These are phyloP conservation scores for Nemophila menziesii DNA, from an alignment of 257 asterid species.

Conservation along the genomic window DNA sequence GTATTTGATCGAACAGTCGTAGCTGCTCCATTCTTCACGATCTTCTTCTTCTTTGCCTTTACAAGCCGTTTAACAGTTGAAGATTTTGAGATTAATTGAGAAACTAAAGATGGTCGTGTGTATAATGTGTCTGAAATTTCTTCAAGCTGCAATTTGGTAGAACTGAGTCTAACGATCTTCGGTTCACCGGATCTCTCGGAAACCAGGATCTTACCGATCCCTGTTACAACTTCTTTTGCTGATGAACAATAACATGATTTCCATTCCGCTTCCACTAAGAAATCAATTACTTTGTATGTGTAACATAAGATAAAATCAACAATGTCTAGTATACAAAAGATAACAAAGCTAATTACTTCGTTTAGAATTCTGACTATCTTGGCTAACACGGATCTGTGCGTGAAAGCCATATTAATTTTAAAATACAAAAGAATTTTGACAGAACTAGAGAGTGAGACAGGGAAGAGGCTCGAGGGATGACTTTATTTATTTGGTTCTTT, in stretches of 20 bases:
- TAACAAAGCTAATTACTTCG: conserved; percentile 37
- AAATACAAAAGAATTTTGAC: no score
- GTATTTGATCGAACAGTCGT: conserved; percentile 21
- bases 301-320: conserved; percentile 58
- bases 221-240: conserved; percentile 29
- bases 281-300: conserved; percentile 44
- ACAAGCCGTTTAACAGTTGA: conserved; percentile 28
- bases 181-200: conserved; percentile 67
- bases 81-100: conserved; percentile 43
- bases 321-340: conserved; percentile 46
- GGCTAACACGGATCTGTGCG: conserved; percentile 10
- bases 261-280: conserved; percentile 71
- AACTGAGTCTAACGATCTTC: no score
- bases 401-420: conserved; percentile 12
- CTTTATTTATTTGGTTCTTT: not conserved
- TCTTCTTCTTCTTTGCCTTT: conserved; percentile 20
- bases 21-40: conserved; percentile 10
- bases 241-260: conserved; percentile 77
- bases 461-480: no score
- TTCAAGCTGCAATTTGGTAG: no score
- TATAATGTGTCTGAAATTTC: no score
- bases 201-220: conserved; percentile 49
- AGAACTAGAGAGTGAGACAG: no score
- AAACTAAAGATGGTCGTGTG: conserved; percentile 37
- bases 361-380: conserved; percentile 36